Conservation (phyloP, 2,329 filamentous ascomycete genomes). For the Intubia oerlemansii region DNA sequence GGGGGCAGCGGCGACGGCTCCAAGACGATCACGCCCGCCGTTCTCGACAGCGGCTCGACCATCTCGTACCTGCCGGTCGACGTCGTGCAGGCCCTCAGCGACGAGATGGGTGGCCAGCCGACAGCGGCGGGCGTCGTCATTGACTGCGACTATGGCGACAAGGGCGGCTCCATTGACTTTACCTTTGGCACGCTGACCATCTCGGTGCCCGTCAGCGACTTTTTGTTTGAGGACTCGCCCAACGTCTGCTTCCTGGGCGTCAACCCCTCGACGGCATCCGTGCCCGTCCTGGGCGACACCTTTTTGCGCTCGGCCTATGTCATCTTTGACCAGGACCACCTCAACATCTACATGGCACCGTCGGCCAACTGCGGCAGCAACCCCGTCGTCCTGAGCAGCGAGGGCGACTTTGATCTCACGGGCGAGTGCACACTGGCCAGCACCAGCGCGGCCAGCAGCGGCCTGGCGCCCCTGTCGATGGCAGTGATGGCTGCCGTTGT, state of each 20-base stretch:
- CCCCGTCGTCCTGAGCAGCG: slow-evolving; percentile 7
- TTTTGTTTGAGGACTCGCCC: slow-evolving; percentile 11
- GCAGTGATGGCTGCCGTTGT: slow-evolving; percentile 2
- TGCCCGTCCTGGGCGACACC: slow-evolving; percentile 10
- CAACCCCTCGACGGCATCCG: slow-evolving; percentile 3
- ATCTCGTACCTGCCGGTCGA: slow-evolving; percentile 41
- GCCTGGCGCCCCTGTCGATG: not conserved
- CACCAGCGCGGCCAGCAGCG: not conserved
- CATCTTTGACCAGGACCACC: slow-evolving; percentile 11
- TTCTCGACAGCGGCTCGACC: slow-evolving; percentile 47
- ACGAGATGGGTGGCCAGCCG: slow-evolving; percentile 16
- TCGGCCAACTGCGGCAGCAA: slow-evolving; percentile 11
- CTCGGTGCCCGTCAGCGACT: slow-evolving; percentile 17
- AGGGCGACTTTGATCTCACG: slow-evolving; percentile 5
- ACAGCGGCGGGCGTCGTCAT: slow-evolving; percentile 12
- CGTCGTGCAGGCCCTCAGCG: slow-evolving; percentile 24
- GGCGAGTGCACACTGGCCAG: slow-evolving; percentile 7
- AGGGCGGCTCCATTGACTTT: slow-evolving; percentile 16
- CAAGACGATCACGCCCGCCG: slow-evolving; percentile 14
- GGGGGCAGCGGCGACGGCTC: no score
- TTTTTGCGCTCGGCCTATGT: slow-evolving; percentile 11
- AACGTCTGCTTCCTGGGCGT: slow-evolving; percentile 9
- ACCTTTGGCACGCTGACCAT: slow-evolving; percentile 17
- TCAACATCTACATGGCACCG: slow-evolving; percentile 9
- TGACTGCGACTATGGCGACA: slow-evolving; percentile 12